These are phyloP conservation scores for Russula dissimulans DNA, from an alignment of 768 basidiomycete genomes.

Conservation along the genomic window DNA sequence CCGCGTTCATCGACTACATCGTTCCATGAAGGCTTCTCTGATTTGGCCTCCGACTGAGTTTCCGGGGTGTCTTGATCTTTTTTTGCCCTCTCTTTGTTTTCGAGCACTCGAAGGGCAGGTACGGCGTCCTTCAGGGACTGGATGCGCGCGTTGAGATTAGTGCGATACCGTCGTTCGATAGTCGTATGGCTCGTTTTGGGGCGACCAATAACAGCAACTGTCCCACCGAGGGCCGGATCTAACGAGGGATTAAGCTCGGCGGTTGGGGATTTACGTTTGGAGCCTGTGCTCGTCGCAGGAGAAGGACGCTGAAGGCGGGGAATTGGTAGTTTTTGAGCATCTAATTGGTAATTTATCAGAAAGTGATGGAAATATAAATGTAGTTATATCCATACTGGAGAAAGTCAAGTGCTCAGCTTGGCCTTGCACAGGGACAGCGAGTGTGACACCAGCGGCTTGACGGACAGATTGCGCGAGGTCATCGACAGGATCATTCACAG, in stretches of 20 bases:
- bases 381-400: slow-evolving; percentile 12
- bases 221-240: slow-evolving; percentile 16
- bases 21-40: slow-evolving; percentile 17
- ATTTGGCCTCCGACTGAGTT: background rate
- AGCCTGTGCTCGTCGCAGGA: slow-evolving; percentile 30
- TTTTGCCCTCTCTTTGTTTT: slow-evolving; percentile 38
- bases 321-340: slow-evolving; percentile 34
- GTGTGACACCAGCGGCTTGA: slow-evolving; percentile 31
- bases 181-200: slow-evolving; percentile 89
- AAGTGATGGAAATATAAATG: background rate
- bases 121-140: slow-evolving; percentile 72
- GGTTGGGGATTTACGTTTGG: slow-evolving; percentile 19
- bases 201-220: slow-evolving; percentile 29
- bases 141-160: slow-evolving; percentile 81
- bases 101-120: slow-evolving; percentile 72
- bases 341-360: background rate
- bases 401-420: slow-evolving; percentile 27
- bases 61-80: slow-evolving; percentile 7
- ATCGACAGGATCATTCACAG: slow-evolving; percentile 24
- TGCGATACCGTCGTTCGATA: slow-evolving; percentile 81
- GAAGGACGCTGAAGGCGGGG: slow-evolving; percentile 42
- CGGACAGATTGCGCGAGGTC: slow-evolving; percentile 33
- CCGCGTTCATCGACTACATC: slow-evolving; percentile 75
- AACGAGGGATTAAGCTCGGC: slow-evolving; percentile 14
- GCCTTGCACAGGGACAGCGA: slow-evolving; percentile 31